Conservation (phyloP, 2,329 filamentous ascomycete genomes). For the Corynespora cassiicola region DNA sequence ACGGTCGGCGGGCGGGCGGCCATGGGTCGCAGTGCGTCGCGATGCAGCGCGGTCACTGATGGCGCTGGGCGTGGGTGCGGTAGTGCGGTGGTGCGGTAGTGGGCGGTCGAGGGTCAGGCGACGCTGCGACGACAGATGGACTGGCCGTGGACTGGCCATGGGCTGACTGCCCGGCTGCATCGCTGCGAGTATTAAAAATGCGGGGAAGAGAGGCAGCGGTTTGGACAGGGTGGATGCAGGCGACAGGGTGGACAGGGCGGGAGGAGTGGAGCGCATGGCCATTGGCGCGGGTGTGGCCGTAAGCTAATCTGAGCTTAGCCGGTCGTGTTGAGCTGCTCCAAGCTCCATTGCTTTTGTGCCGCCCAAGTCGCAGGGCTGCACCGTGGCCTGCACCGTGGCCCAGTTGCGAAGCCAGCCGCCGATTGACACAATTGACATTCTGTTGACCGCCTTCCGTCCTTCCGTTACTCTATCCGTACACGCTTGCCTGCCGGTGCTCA, state of each 20-base stretch:
- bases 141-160: slow-evolving; percentile 1
- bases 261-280: not conserved
- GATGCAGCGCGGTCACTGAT: too few relatives aligned
- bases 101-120: not conserved
- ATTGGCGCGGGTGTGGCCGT: slow-evolving; percentile 2
- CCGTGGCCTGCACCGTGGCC: not conserved
- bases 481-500: not conserved
- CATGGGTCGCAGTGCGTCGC: too few relatives aligned
- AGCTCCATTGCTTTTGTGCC: slow-evolving; percentile 2
- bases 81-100: slow-evolving; percentile 3
- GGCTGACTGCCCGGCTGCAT: slow-evolving; percentile 5
- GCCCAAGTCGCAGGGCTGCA: slow-evolving; percentile 11
- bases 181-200: slow-evolving; percentile 14
- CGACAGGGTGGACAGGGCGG: slow-evolving; percentile 1
- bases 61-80: too few relatives aligned
- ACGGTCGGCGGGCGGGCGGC: too few relatives aligned
- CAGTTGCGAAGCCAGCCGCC: not conserved
- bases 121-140: not conserved
- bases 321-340: not conserved
- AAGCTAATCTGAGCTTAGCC: slow-evolving; percentile 6
- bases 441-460: slow-evolving; percentile 17
- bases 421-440: slow-evolving; percentile 4
- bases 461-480: not conserved
- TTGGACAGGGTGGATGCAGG: not conserved
- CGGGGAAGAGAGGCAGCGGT: slow-evolving; percentile 13